phyloP scores from a whole-genome alignment of 768 basidiomycete genomes.

The Russula compacta region DNA sequence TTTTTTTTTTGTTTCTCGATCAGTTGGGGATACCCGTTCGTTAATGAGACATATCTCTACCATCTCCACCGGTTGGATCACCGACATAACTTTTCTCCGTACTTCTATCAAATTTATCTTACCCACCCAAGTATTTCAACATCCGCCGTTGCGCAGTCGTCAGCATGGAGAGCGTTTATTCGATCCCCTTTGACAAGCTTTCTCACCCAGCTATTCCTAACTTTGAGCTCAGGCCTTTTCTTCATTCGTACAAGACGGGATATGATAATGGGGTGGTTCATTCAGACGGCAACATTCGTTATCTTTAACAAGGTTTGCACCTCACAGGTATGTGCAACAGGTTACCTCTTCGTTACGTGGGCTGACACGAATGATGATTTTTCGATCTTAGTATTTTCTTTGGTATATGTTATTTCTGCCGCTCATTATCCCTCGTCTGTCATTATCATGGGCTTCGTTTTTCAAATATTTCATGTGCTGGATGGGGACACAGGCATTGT shows the following conservation, averaged over 20 bases:
- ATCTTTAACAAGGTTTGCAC: slow-evolving; percentile 98
- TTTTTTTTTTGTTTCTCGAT: not conserved
- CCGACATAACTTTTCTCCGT: slow-evolving; percentile 96
- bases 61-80: slow-evolving; percentile 89
- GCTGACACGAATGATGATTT: not conserved
- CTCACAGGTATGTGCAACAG: slow-evolving; percentile 56
- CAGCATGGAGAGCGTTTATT: slow-evolving; percentile 37
- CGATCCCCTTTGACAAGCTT: slow-evolving; percentile 77
- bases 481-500: slow-evolving; percentile 73
- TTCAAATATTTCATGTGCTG: slow-evolving; percentile 46
- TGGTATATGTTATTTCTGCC: slow-evolving; percentile 94
- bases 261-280: slow-evolving; percentile 78
- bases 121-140: slow-evolving; percentile 46
- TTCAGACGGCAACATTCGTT: slow-evolving; percentile 88
- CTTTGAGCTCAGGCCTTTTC: slow-evolving; percentile 63
- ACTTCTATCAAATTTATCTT: slow-evolving; percentile 93
- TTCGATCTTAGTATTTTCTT: slow-evolving; percentile 72
- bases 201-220: slow-evolving; percentile 69
- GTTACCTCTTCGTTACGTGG: slow-evolving; percentile 12
- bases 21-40: slow-evolving; percentile 93
- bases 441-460: slow-evolving; percentile 38
- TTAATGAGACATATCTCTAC: slow-evolving; percentile 89
- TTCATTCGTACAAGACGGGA: slow-evolving; percentile 51
- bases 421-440: slow-evolving; percentile 60
- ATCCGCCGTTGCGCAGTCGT: slow-evolving; percentile 17